Evolutionary conservation across 495 filamentous ascomycete genomes (phyloP), one percentile per base, ranked within the genome.

Genomic region (Rusavskia elegans): DNA sequence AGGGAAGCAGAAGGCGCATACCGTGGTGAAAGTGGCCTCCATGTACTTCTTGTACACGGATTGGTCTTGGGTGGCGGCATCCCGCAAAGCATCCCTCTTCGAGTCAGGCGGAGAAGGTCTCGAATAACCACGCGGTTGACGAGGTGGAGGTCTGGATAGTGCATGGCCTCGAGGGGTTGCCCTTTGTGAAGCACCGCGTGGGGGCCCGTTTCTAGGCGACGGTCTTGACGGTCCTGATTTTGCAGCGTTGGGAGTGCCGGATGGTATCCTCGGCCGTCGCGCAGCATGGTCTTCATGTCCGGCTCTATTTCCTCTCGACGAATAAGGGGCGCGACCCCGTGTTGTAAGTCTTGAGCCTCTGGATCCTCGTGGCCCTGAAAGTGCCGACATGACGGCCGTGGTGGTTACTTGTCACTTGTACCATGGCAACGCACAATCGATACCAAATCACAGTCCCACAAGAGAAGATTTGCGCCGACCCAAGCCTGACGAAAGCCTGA

Each of bases 301-400:
- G 8, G 16, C 30, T 21, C 48, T 20, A 8, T 7, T 35, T 35
- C 3, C 48, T 25, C 27, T 53, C 23, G 50, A 23, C 35, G 20
- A n/a, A n/a, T 0, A n/a, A 14, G 23, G 30, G 17, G 38, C 40
- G 13, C 50, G 20, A 45, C 17, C 39, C 45, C 50, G 20, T 20
- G 40, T 35, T 11, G 39, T 10, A 3, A 19, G 50, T 35, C 55
- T 54, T 20, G 25, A 53, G 49, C 29, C 51, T 42, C 45, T 54
- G n/a, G 50, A 50, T n/a, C 38, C 37, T n/a, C 49, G 53, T 50
- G 53, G 49, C 35, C 44, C 53, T 49, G 30, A 44, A 39, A 48
- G 56, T 42, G 56, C 59, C 45, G 50, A 61, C 59, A 61, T 61
- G 16, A 32, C 48, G 53, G 50, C 59, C 54, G 52, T 46, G 44